Percentiles rank a stretch among this genome's conserved stretches.
Evolutionary conservation across 768 basidiomycete genomes (phyloP).

Genomic region (Russula griseocarnosa): DNA sequence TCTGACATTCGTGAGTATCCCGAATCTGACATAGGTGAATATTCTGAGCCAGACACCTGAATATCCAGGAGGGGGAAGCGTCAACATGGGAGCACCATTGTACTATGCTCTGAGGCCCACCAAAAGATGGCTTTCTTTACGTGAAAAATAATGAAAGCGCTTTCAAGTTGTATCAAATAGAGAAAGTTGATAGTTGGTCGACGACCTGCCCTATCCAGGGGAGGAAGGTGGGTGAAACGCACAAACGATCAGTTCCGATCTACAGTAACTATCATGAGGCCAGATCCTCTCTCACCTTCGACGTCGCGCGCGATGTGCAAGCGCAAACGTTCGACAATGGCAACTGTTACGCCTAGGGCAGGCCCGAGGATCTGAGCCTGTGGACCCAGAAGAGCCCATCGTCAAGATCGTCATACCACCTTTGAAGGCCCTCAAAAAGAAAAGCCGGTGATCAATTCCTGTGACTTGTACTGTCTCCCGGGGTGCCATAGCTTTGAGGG

Average conservation of each 20-base stretch:
- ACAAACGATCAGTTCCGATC: background rate
- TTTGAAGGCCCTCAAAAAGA: background rate
- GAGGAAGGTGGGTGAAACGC: too few species aligned
- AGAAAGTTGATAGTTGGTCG: background rate
- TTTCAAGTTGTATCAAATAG: background rate
- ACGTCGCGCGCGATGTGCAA: background rate
- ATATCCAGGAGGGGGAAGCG: too few species aligned
- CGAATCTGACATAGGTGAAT: too few species aligned
- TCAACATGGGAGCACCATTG: too few species aligned
- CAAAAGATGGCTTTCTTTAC: too few species aligned
- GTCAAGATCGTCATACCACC: too few species aligned
- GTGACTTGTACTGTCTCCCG: background rate
- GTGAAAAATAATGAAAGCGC: background rate
- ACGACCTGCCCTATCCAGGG: background rate
- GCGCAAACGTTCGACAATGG: background rate
- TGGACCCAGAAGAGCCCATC: background rate
- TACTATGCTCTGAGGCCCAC: background rate
- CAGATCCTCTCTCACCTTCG: too few species aligned
- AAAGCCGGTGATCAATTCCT: background rate
- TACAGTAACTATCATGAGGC: background rate
- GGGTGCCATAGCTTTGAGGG: background rate
- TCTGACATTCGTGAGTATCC: too few species aligned
- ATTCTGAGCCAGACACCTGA: too few species aligned
- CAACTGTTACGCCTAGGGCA: background rate
- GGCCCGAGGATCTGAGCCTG: background rate